These are phyloP conservation scores for Talaromyces piceae DNA, from an alignment of 2,329 filamentous ascomycete genomes.

Conservation along the genomic window DNA sequence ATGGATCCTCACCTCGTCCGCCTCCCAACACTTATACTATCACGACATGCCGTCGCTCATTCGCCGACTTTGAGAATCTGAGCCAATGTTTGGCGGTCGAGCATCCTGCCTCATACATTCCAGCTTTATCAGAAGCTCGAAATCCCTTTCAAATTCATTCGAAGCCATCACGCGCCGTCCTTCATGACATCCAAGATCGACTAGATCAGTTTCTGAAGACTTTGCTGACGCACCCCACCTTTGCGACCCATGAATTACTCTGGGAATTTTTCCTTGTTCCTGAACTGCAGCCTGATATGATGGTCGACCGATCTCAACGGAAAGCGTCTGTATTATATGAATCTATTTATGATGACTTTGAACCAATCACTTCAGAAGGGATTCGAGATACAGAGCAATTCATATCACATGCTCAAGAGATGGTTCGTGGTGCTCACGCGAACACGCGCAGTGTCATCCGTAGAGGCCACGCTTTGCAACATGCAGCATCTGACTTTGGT, in stretches of 20 bases:
- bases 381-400: conserved; percentile 88
- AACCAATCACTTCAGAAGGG: conserved; percentile 63
- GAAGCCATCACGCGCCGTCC: conserved; percentile 75
- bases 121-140: conserved; percentile 65
- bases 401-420: conserved; percentile 81
- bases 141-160: conserved; percentile 91
- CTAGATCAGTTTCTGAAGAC: conserved; percentile 85
- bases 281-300: conserved; percentile 82
- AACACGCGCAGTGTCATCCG: conserved; percentile 76
- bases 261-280: conserved; percentile 99
- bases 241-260: conserved; percentile 90
- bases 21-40: conserved; percentile 68
- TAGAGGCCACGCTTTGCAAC: conserved; percentile 65
- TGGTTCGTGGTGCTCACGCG: conserved; percentile 75
- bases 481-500: conserved; percentile 47
- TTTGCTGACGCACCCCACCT: conserved; percentile 80
- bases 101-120: conserved; percentile 93
- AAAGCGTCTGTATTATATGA: conserved; percentile 80
- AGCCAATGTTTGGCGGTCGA: conserved; percentile 76
- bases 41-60: conserved; percentile 82
- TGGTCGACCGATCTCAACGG: conserved; percentile 76
- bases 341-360: conserved; percentile 79
- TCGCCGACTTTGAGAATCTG: conserved; percentile 85
- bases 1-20: conserved; percentile 45
- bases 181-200: conserved; percentile 79